Evolutionary conservation across 176 grass and related monocot genomes (phyloP), one percentile per base, ranked within the genome.

Genomic region (Aegilops sharonensis): DNA sequence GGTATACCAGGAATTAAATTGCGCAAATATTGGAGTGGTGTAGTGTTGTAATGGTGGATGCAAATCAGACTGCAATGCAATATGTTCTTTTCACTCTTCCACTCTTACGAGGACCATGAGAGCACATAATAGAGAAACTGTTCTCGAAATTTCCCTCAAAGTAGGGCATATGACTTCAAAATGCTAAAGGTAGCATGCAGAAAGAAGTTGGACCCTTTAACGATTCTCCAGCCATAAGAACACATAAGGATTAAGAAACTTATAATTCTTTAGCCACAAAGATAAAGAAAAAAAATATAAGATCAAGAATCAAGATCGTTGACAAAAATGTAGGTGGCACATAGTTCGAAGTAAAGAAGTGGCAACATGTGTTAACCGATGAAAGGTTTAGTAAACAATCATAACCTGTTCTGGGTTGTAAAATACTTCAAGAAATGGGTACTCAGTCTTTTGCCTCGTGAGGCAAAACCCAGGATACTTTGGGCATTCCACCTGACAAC

Each of bases 341-440:
- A 32, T 30, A 20, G 14, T 65, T 50, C 11, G 13, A 68, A 14
- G 39, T 48, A 81, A n/a, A 50, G 4, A 18, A 71, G 73, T 30
- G 25, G 42, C 7, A 52, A 31, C 25, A 85, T 13, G 39, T 42
- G 32, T 59, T 24, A 77, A 77, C 14, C n/a, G 60, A 8, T 5
- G 34, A 47, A 68, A 68, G 48, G n/a, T 60, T 12, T 75, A 81
- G 68, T 56, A 29, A 74, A 82, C 13, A 59, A 88, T 25, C 64
- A 23, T 52, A 59, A 98, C 95, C 88, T 98, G 93, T 83, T 98
- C 93, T 65, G 95, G 95, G 40, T 83, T 94, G 81, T 94, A 89
- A 92, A 95, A 98, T 81, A 98, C 91, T 93, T 98, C 95, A 94
- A 98, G 80, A 78, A 98, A 98, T 61, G 95, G 95, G 88, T 98